Conservation (phyloP, 2,329 filamentous ascomycete genomes). For the Coniochaeta pulveracea region DNA sequence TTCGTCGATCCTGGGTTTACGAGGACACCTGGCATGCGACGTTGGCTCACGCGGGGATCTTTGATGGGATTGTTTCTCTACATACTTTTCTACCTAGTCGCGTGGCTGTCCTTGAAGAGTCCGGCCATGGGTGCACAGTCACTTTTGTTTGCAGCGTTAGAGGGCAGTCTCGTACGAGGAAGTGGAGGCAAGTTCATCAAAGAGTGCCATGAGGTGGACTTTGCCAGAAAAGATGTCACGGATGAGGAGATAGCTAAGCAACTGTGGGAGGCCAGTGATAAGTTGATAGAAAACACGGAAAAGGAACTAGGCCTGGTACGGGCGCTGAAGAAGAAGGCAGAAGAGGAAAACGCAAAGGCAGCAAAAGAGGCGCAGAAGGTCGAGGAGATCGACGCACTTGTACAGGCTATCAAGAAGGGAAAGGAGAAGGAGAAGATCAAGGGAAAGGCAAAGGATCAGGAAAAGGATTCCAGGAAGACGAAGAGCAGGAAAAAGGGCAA, state of each 20-base stretch:
- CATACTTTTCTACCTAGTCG: slow-evolving; percentile 63
- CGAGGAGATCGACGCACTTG: slow-evolving; percentile 25
- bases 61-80: slow-evolving; percentile 72
- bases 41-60: slow-evolving; percentile 79
- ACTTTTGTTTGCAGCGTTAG: slow-evolving; percentile 78
- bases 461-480: slow-evolving; percentile 9
- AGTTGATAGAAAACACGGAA: slow-evolving; percentile 70
- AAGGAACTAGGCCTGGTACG: slow-evolving; percentile 59
- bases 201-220: slow-evolving; percentile 72
- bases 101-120: slow-evolving; percentile 84
- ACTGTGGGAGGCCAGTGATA: slow-evolving; percentile 83
- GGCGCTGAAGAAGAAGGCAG: slow-evolving; percentile 25
- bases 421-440: slow-evolving; percentile 21
- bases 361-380: slow-evolving; percentile 21
- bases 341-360: slow-evolving; percentile 21
- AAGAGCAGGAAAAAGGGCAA: slow-evolving; percentile 6
- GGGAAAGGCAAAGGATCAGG: slow-evolving; percentile 9
- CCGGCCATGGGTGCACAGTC: slow-evolving; percentile 76
- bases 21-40: slow-evolving; percentile 75
- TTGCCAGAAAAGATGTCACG: slow-evolving; percentile 59
- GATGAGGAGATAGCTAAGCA: slow-evolving; percentile 73
- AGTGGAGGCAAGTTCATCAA: slow-evolving; percentile 67
- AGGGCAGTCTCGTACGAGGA: slow-evolving; percentile 54
- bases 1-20: slow-evolving; percentile 79
- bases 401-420: slow-evolving; percentile 33